These are phyloP conservation scores for Ophiostoma pallidulum DNA, from an alignment of 2,329 filamentous ascomycete species.

Conservation along the genomic window DNA sequence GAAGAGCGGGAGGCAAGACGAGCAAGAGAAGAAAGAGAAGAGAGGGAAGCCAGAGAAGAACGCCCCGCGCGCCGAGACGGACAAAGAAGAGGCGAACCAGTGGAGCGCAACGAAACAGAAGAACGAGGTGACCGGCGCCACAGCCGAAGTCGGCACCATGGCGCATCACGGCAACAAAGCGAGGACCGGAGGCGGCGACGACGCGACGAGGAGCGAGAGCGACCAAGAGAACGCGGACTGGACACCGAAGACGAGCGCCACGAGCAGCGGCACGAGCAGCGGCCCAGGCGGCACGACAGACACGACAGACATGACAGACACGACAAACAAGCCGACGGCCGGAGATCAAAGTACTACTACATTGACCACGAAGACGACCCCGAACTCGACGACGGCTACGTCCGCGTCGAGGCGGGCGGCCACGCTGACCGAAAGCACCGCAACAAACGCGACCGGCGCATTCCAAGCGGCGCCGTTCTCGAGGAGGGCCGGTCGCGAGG, in stretches of 20 bases:
- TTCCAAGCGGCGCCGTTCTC: conserved; percentile 61
- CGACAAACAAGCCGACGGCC: not conserved
- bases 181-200: conserved; percentile 1
- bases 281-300: not conserved
- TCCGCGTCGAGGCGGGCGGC: conserved; percentile 10
- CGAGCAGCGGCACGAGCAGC: not conserved
- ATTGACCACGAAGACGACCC: conserved; percentile 1
- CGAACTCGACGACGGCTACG: conserved; percentile 11
- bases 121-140: not conserved
- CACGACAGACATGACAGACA: not conserved
- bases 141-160: too few relatives aligned
- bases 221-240: conserved; percentile 19
- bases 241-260: not conserved
- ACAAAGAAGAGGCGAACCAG: conserved; percentile 3
- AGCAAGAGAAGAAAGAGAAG: conserved; percentile 6
- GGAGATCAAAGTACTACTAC: conserved; percentile 1
- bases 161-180: not conserved
- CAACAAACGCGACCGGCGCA: conserved; percentile 34
- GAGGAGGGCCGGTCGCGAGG: conserved; percentile 50
- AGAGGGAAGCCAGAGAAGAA: conserved; percentile 3
- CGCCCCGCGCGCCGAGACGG: not conserved
- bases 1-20: conserved; percentile 11
- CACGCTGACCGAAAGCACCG: conserved; percentile 11
- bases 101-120: conserved; percentile 10
- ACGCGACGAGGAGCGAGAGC: conserved; percentile 23